Conservation (phyloP, 1,284 basidiomycete species). For the Trichosporon asahii region DNA sequence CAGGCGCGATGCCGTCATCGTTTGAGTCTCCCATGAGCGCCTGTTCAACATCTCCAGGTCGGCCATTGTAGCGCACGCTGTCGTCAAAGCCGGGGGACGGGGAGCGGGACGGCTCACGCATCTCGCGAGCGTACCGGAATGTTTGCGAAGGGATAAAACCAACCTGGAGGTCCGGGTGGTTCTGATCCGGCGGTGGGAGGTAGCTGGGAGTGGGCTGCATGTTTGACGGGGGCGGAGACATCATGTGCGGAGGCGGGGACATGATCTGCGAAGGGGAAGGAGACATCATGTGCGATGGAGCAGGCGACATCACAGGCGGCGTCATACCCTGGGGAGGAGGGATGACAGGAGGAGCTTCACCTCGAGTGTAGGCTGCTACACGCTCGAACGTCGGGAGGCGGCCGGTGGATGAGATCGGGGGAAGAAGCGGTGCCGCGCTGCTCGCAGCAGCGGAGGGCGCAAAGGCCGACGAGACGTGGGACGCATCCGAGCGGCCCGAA, state of each 20-base stretch:
- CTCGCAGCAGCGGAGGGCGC: conserved; percentile 1
- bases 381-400: not conserved
- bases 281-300: conserved; percentile 1
- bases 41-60: conserved; percentile 33
- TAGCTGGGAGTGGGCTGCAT: conserved; percentile 38
- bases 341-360: not conserved
- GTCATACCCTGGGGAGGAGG: not conserved
- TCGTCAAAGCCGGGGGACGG: conserved; percentile 37
- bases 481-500: not conserved
- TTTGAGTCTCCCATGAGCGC: conserved; percentile 28
- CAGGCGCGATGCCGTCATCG: conserved; percentile 13
- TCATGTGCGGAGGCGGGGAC: not conserved
- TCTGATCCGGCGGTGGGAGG: conserved; percentile 41
- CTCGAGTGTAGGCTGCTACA: not conserved
- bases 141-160: conserved; percentile 37
- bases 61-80: conserved; percentile 21
- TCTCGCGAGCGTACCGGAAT: conserved; percentile 30
- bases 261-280: conserved; percentile 4
- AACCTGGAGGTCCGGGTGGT: conserved; percentile 43
- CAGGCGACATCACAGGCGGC: not conserved
- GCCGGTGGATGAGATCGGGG: not conserved
- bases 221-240: conserved; percentile 6
- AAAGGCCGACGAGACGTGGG: not conserved
- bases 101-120: conserved; percentile 30
- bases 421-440: not conserved